Evolutionary conservation across 306 rosid genomes (phyloP).

Genomic region (Vachellia pachyceras): DNA sequence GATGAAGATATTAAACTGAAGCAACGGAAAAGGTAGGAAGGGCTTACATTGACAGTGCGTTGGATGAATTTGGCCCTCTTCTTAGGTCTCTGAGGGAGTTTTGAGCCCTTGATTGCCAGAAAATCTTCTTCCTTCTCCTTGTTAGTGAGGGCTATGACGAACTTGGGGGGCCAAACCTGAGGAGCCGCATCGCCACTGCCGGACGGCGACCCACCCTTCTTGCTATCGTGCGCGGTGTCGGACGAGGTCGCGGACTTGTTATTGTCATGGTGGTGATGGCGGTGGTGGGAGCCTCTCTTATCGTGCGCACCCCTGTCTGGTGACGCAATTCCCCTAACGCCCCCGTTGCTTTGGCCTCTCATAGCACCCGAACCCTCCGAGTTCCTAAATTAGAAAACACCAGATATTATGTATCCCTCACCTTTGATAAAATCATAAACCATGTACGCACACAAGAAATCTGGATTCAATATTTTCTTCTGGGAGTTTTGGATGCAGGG

Average conservation of each 20-base stretch:
- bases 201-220: conserved; percentile 88
- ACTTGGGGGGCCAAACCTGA: conserved; percentile 86
- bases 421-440: neutral
- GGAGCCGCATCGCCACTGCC: conserved; percentile 80
- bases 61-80: conserved; percentile 86
- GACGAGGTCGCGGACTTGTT: conserved; percentile 80
- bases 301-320: conserved; percentile 94
- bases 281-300: conserved; percentile 64
- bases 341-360: conserved; percentile 87
- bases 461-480: neutral
- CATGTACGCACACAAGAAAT: neutral
- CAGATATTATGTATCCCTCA: neutral
- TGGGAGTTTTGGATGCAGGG: neutral
- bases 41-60: conserved; percentile 93
- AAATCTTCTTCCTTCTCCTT: conserved; percentile 98
- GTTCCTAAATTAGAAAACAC: conserved; percentile 60
- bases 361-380: conserved; percentile 72
- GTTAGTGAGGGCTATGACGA: conserved; percentile 85
- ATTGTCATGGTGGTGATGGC: conserved; percentile 43
- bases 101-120: conserved; percentile 86
- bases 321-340: conserved; percentile 74
- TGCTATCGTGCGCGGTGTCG: conserved; percentile 94
- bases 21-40: neutral
- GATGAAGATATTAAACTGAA: neutral
- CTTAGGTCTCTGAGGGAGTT: conserved; percentile 90